Evolutionary conservation across 768 basidiomycete genomes (phyloP).

Genomic region (Atractiella rhizophila): DNA sequence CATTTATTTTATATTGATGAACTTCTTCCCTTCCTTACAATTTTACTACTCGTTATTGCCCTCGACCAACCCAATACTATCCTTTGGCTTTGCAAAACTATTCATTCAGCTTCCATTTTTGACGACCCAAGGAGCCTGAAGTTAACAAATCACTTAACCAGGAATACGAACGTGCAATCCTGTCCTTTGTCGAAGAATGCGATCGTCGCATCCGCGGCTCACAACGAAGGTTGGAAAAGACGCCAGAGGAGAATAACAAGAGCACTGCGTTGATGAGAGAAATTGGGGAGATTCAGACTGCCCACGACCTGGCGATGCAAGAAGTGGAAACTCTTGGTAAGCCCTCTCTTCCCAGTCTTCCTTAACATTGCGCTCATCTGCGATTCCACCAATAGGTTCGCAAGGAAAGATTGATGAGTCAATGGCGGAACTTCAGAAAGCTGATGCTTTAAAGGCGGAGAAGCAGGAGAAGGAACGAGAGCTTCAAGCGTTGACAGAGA

Average conservation of each 20-base stretch:
- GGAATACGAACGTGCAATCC: constrained; percentile 88
- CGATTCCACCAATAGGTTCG: neutral
- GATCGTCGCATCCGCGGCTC: constrained; percentile 83
- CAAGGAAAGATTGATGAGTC: constrained; percentile 97
- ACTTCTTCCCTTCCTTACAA: too few relatives aligned
- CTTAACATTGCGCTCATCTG: constrained; percentile 9
- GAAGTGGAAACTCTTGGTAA: constrained; percentile 80
- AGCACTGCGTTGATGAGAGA: constrained; percentile 97
- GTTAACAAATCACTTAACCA: constrained; percentile 72
- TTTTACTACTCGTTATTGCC: too few relatives aligned
- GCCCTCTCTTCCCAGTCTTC: constrained; percentile 8
- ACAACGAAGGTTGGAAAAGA: constrained; percentile 89
- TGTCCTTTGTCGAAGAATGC: constrained; percentile 90
- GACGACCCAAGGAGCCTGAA: constrained; percentile 4
- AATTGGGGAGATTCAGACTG: constrained; percentile 96
- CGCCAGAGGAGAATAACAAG: constrained; percentile 97
- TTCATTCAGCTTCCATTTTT: neutral
- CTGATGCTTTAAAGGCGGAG: constrained; percentile 88
- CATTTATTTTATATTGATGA: too few relatives aligned
- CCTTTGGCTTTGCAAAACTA: neutral
- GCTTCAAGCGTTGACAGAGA: constrained; percentile 84
- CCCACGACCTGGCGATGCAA: constrained; percentile 93
- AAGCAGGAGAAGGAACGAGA: constrained; percentile 95
- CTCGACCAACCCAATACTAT: too few relatives aligned
- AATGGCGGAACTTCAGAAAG: constrained; percentile 89